Evolutionary conservation across 2,329 filamentous ascomycete species (phyloP).

Genomic region (Coniochaeta sp.): DNA sequence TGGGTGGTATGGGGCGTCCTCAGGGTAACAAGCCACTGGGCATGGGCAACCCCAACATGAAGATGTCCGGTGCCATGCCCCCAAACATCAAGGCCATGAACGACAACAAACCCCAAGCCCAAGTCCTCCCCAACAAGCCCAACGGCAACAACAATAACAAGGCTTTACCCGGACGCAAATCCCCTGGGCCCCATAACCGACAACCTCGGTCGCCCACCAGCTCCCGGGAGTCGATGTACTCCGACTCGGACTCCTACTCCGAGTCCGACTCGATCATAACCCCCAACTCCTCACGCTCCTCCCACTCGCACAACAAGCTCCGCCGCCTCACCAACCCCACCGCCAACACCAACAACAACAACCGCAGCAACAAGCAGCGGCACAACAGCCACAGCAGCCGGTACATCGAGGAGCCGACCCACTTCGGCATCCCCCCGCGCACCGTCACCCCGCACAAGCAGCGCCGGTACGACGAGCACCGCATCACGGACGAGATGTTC

Average conservation of each 20-base stretch:
- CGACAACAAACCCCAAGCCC: no score
- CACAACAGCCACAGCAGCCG: not conserved
- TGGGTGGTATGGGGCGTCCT: not conserved
- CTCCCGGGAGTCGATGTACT: not conserved
- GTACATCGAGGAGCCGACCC: not conserved
- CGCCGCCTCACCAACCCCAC: not conserved
- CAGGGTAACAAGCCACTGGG: not conserved
- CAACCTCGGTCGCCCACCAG: not conserved
- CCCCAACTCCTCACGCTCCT: constrained; percentile 3
- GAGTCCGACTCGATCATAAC: not conserved
- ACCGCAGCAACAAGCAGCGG: no score
- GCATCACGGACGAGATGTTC: constrained; percentile 7
- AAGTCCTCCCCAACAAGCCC: not conserved
- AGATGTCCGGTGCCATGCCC: not conserved
- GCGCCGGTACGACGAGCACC: constrained; percentile 2
- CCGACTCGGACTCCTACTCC: not conserved
- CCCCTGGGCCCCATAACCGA: not conserved
- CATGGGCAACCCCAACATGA: not conserved
- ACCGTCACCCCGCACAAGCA: constrained; percentile 1
- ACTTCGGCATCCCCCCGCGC: not conserved
- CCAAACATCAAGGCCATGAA: no score
- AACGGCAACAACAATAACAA: not conserved
- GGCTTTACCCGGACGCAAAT: not conserved
- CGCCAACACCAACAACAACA: no score
- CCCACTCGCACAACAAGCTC: not conserved